Evolutionary conservation across 2,329 filamentous ascomycete species (phyloP).

Genomic region (Thelonectria blattea): DNA sequence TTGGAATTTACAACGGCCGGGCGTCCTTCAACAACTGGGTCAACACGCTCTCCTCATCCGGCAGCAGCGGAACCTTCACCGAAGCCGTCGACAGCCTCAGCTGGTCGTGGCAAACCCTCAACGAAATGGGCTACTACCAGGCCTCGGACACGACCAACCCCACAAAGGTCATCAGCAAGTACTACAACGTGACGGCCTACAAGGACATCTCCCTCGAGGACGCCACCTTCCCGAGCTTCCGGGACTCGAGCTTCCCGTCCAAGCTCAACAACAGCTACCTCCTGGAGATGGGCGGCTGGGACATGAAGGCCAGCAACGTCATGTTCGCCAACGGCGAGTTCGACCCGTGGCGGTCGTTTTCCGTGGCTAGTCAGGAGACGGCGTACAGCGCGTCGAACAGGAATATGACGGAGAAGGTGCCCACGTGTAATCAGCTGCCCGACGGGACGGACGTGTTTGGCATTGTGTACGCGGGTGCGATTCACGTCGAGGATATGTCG

Average conservation of each 20-base stretch:
- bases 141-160: conserved; percentile 22
- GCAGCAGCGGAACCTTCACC: conserved; percentile 27
- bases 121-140: conserved; percentile 23
- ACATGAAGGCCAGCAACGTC: conserved; percentile 33
- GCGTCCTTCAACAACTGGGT: not conserved
- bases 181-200: conserved; percentile 8
- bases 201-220: conserved; percentile 4
- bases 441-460: conserved; percentile 22
- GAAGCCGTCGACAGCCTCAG: conserved; percentile 34
- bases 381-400: conserved; percentile 1
- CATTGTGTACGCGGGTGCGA: conserved; percentile 15
- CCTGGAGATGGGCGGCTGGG: conserved; percentile 39
- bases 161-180: conserved; percentile 11
- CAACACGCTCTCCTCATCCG: not conserved
- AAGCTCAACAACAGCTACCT: conserved; percentile 46
- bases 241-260: conserved; percentile 7
- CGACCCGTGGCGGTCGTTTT: conserved; percentile 38
- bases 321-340: conserved; percentile 41
- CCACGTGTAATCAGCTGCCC: conserved; percentile 17
- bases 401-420: conserved; percentile 8
- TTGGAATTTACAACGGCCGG: conserved; percentile 13
- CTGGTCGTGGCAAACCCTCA: conserved; percentile 26
- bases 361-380: conserved; percentile 20
- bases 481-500: conserved; percentile 23
- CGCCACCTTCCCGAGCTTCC: not conserved